These are phyloP conservation scores for Yarrowia sp. DNA, from an alignment of 805 yeast species.

Conservation along the genomic window DNA sequence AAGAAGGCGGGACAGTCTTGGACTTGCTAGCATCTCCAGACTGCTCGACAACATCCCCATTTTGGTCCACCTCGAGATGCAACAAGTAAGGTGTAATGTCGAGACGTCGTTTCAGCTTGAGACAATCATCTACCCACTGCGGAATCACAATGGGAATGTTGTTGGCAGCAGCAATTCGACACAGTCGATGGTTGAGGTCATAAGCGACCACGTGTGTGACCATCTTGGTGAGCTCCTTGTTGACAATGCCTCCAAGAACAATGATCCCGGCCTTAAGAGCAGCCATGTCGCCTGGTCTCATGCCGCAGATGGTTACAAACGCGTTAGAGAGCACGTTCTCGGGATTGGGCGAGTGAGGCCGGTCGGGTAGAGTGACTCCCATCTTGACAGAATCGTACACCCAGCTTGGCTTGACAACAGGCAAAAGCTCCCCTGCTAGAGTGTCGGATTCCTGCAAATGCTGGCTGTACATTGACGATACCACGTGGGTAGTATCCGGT, in stretches of 20 bases:
- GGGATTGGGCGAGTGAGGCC: slow-evolving; percentile 71
- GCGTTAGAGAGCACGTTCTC: slow-evolving; percentile 58
- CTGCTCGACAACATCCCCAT: neutral
- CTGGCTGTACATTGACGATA: neutral
- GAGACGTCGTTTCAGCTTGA: slow-evolving; percentile 49
- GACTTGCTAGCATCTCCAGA: neutral
- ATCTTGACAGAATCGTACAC: slow-evolving; percentile 46
- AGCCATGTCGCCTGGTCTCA: slow-evolving; percentile 58
- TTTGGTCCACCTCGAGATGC: slow-evolving; percentile 8
- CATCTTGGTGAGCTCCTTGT: slow-evolving; percentile 57
- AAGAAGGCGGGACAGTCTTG: neutral
- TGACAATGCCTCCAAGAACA: slow-evolving; percentile 73
- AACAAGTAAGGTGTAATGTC: slow-evolving; percentile 54
- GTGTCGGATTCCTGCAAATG: slow-evolving; percentile 9
- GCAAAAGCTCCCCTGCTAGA: slow-evolving; percentile 47
- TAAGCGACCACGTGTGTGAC: slow-evolving; percentile 76
- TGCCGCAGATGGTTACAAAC: slow-evolving; percentile 57
- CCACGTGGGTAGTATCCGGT: slow-evolving; percentile 8
- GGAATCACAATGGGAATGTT: slow-evolving; percentile 55
- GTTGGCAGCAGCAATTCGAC: slow-evolving; percentile 49
- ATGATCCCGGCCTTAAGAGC: slow-evolving; percentile 64
- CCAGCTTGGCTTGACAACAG: slow-evolving; percentile 65
- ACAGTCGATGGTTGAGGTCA: slow-evolving; percentile 38
- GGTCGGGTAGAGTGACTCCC: slow-evolving; percentile 47
- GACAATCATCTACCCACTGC: slow-evolving; percentile 73